These are phyloP conservation scores for Naematelia aurantialba DNA, from an alignment of 768 basidiomycete genomes.

Conservation along the genomic window DNA sequence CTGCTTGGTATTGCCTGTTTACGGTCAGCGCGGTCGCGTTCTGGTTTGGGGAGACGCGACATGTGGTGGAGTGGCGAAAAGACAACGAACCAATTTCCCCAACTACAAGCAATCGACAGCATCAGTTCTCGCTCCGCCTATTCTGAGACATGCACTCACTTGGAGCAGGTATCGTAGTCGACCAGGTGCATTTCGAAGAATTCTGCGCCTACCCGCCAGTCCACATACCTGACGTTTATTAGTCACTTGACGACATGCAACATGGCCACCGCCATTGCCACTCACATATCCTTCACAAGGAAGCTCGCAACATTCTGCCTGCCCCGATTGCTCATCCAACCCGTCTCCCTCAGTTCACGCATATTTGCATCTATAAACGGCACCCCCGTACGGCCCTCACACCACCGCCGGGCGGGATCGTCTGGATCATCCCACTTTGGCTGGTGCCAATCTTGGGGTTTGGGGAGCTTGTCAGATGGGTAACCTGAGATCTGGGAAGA, in stretches of 20 bases:
- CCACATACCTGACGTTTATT: constrained; percentile 45
- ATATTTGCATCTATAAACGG: constrained; percentile 54
- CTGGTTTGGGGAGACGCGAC: neutral
- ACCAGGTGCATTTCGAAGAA: constrained; percentile 54
- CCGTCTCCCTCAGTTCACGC: constrained; percentile 50
- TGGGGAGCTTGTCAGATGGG: constrained; percentile 24
- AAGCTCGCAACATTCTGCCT: constrained; percentile 55
- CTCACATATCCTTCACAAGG: constrained; percentile 52
- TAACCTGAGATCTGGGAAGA: constrained; percentile 43
- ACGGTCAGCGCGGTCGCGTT: neutral
- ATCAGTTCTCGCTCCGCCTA: neutral
- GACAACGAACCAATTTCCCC: constrained; percentile 44
- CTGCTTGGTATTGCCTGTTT: constrained; percentile 37
- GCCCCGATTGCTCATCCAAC: constrained; percentile 54
- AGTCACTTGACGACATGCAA: neutral
- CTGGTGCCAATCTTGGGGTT: constrained; percentile 29
- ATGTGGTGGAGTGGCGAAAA: neutral
- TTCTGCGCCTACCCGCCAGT: constrained; percentile 56
- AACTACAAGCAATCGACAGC: constrained; percentile 27
- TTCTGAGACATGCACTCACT: constrained; percentile 38
- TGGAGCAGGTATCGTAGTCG: constrained; percentile 63
- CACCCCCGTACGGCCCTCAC: constrained; percentile 51
- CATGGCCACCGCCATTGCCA: no score
- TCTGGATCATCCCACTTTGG: constrained; percentile 32
- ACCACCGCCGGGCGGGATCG: constrained; percentile 44